Evolutionary conservation across 768 basidiomycete species (phyloP), one percentile per base, ranked within the genome.

Genomic region (Rhodocollybia butyracea): DNA sequence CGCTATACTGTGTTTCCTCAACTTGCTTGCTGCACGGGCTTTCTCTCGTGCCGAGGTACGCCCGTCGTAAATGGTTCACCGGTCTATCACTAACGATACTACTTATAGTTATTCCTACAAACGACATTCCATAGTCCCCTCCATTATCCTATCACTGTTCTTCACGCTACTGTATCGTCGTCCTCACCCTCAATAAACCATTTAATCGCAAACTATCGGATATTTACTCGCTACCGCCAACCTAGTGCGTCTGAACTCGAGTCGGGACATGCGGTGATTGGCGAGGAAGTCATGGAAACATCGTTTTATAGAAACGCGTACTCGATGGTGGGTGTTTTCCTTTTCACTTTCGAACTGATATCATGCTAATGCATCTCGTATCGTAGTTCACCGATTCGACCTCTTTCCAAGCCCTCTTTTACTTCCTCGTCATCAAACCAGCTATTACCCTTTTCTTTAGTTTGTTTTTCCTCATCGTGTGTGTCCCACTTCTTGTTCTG

Each of bases 391-490:
- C 86, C 39, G 90, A 92, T 62, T 73, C 86, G 36, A 89, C 86
- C 4, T 88, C 90, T 17, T 92, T 90, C 68, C 88, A 89, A 72
- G 86, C 91, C 0, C 77, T 93, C 3, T 92, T 93, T 75, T 92
- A 93, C 67, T 93, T 93, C 71, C 79, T 93, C 57, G 88, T 92
- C 47, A 84, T 93, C 74, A 93, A 93, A 67, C 89, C 91, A 2
- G 77, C 82, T 29, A 88, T 92, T 67, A 90, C 89, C 1, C 68
- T 93, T 26, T 71, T 87, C 17, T 72, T 91, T 32, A 78, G 81
- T 5, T 66, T 89, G 13, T 60, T 72, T 21, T 65, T 89, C 47
- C 36, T 89, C 15, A 69, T 80, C 13, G 57, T 89, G 55, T 80
- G 84, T 22, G 71, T 89, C 0, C 77, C 87, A 1, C 70, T 80